Percentiles rank a stretch among this genome's conserved stretches.
Evolutionary conservation across 2,329 filamentous ascomycete genomes (phyloP).

Genomic region (Cercospora brassicicola): DNA sequence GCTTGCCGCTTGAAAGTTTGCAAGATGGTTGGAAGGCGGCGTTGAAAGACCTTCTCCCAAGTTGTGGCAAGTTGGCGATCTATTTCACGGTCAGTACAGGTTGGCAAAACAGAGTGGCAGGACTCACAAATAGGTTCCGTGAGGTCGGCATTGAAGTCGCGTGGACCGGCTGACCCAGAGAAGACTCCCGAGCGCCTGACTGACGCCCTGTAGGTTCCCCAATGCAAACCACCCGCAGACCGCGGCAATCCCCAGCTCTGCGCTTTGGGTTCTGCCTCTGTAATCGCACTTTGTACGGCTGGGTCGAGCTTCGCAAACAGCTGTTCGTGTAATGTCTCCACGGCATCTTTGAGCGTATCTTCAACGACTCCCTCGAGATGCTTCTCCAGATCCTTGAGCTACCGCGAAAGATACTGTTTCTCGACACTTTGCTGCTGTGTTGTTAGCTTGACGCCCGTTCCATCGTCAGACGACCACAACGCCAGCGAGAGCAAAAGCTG

Average conservation of each 20-base stretch:
- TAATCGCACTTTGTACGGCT: slow-evolving; percentile 44
- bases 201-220: slow-evolving; percentile 58
- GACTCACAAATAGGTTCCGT: slow-evolving; percentile 42
- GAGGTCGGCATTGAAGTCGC: slow-evolving; percentile 47
- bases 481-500: slow-evolving; percentile 56
- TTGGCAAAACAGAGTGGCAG: background rate
- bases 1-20: slow-evolving; percentile 40
- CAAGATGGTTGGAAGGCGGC: slow-evolving; percentile 46
- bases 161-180: slow-evolving; percentile 41
- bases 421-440: slow-evolving; percentile 44
- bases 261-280: slow-evolving; percentile 40
- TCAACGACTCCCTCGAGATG: slow-evolving; percentile 46
- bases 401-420: slow-evolving; percentile 41
- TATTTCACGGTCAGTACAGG: background rate
- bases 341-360: slow-evolving; percentile 44
- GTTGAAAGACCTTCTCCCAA: slow-evolving; percentile 50
- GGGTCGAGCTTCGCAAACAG: slow-evolving; percentile 50
- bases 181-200: slow-evolving; percentile 54
- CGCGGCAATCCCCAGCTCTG: slow-evolving; percentile 43
- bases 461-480: slow-evolving; percentile 52
- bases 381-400: slow-evolving; percentile 45
- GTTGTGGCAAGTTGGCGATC: slow-evolving; percentile 39
- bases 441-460: slow-evolving; percentile 44
- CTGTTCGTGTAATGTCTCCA: slow-evolving; percentile 45
- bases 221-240: slow-evolving; percentile 51